These are phyloP conservation scores for Mucor indicus DNA, from an alignment of 371 early-diverging fungal genomes.

Conservation along the genomic window DNA sequence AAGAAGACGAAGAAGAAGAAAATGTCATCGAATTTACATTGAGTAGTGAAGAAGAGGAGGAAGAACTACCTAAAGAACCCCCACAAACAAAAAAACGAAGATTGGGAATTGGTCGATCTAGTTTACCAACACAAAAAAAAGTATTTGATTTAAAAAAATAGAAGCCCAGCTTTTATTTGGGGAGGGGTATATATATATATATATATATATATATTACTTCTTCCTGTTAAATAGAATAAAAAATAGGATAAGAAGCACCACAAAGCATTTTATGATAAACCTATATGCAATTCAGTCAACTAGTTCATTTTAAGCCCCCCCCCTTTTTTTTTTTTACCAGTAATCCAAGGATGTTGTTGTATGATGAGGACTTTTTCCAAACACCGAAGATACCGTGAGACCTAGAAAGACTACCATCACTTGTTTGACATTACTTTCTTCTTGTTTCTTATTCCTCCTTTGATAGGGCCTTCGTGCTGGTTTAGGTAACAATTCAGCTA, in stretches of 20 bases:
- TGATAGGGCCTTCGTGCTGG: slow-evolving; percentile 14
- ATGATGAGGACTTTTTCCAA: too few relatives aligned
- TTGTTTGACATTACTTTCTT: background rate
- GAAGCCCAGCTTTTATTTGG: background rate
- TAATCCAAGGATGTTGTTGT: too few relatives aligned
- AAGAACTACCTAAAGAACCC: background rate
- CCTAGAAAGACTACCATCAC: background rate
- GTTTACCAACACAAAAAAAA: background rate
- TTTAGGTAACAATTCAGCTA: slow-evolving; percentile 12
- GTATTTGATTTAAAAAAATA: slow-evolving; percentile 7
- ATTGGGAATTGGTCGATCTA: slow-evolving; percentile 14
- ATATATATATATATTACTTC: background rate
- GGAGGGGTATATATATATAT: too few relatives aligned
- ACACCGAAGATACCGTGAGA: too few relatives aligned
- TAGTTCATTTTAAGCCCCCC: too few relatives aligned
- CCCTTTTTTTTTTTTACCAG: too few relatives aligned
- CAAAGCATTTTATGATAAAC: too few relatives aligned
- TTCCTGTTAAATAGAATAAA: background rate
- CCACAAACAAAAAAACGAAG: slow-evolving; percentile 9
- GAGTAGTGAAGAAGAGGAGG: background rate
- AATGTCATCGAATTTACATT: background rate
- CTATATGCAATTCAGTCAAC: too few relatives aligned
- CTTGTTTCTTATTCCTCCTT: slow-evolving; percentile 10
- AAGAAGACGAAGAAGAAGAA: slow-evolving; percentile 16
- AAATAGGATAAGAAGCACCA: too few relatives aligned